Evolutionary conservation across 2,329 filamentous ascomycete genomes (phyloP).

Genomic region (Colletotrichum camelliae): DNA sequence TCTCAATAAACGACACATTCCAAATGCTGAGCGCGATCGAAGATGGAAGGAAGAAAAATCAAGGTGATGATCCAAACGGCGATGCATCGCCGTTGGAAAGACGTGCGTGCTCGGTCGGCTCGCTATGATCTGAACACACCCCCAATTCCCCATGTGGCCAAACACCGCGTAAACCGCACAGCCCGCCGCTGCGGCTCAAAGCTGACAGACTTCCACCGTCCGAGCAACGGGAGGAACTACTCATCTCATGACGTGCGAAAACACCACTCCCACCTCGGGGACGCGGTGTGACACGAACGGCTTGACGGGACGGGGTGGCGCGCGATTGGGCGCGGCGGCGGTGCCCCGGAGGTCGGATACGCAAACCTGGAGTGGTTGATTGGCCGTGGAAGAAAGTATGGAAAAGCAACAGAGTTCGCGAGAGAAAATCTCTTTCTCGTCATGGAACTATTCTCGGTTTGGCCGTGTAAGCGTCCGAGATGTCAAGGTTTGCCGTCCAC

Average conservation of each 20-base stretch:
- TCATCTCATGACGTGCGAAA: background rate
- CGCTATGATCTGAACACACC: background rate
- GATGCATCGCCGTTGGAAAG: conserved; percentile 1
- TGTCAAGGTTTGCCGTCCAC: background rate
- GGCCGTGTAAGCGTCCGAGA: background rate
- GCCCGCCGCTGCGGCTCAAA: background rate
- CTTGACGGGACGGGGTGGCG: background rate
- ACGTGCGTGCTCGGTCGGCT: background rate
- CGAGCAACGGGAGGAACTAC: conserved; percentile 4
- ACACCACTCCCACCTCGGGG: background rate
- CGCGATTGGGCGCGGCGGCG: background rate
- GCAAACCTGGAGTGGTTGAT: background rate
- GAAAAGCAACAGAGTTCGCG: background rate
- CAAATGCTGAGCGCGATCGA: background rate
- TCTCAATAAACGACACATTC: background rate
- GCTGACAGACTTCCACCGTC: background rate
- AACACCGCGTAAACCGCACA: background rate
- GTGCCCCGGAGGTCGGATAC: background rate
- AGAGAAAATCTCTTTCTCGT: background rate
- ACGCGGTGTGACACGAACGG: background rate
- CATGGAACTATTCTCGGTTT: background rate
- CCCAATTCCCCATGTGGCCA: background rate
- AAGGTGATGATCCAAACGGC: background rate
- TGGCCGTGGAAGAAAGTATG: background rate
- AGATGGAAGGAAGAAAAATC: background rate